Percentiles rank a stretch among this genome's conserved stretches.
Conservation (phyloP, 192 early-diverging fungal genomes). For the Podila epicladia region DNA sequence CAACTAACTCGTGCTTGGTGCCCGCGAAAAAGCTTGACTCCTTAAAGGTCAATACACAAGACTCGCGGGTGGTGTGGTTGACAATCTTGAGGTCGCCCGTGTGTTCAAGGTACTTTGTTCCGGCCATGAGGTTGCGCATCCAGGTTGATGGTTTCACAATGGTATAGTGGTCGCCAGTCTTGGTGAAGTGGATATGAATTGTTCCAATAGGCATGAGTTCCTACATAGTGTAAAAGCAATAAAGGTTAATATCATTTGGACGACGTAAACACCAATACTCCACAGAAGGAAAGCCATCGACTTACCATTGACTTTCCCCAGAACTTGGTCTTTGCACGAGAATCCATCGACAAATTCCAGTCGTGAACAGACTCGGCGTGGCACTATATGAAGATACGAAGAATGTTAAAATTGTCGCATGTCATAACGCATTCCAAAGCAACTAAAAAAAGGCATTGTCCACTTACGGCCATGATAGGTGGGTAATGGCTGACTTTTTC, state of each 20-base stretch:
- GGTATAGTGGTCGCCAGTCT: slow-evolving; percentile 83
- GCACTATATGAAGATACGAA: slow-evolving; percentile 54
- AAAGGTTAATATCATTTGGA: too few relatives aligned
- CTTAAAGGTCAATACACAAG: slow-evolving; percentile 84
- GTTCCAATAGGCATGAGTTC: slow-evolving; percentile 91
- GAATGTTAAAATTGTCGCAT: background rate
- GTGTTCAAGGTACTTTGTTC: slow-evolving; percentile 89
- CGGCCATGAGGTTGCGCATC: slow-evolving; percentile 94
- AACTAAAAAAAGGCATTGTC: background rate
- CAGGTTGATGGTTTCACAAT: slow-evolving; percentile 92
- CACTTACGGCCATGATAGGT: slow-evolving; percentile 82
- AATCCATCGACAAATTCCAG: slow-evolving; percentile 90
- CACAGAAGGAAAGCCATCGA: too few relatives aligned
- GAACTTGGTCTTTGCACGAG: slow-evolving; percentile 93
- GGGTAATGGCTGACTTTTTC: slow-evolving; percentile 98
- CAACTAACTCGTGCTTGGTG: slow-evolving; percentile 82
- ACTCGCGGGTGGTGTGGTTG: slow-evolving; percentile 79
- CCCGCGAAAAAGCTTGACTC: slow-evolving; percentile 87
- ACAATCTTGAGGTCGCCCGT: slow-evolving; percentile 86
- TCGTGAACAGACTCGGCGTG: slow-evolving; percentile 79
- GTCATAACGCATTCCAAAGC: background rate
- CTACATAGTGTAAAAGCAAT: too few relatives aligned
- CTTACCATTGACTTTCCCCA: slow-evolving; percentile 87
- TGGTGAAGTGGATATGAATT: slow-evolving; percentile 79
- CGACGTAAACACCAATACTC: too few relatives aligned